Base-by-base conservation (phyloP, 345 rosid genomes). In the Toxicodendron radicans region DNA sequence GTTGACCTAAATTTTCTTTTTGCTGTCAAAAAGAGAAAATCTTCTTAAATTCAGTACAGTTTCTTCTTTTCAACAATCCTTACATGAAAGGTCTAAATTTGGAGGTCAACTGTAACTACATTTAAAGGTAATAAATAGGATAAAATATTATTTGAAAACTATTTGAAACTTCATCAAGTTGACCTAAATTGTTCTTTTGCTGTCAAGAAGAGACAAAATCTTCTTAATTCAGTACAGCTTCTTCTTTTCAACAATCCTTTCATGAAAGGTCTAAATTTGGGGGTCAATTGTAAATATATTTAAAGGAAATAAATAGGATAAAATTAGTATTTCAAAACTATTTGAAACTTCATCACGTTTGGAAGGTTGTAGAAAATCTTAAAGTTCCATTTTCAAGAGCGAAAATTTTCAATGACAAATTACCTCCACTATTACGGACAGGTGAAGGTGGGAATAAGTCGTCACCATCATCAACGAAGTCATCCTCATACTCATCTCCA, bases 351-450 rank as follows among this genome's bases (percentile, higher is more conserved):
- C 4, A 59, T 27, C 30, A 46, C 11, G 17, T 30, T 53, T 46
- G 3, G 3, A 30, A 46, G 45, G 32, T 1, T 46, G 45, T 48
- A 58, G 12, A 72, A 27, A 58, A 64, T 46, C 53, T 20, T 20
- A 5, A 10, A 10, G 8, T 24, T 54, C 38, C 2, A 64, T 14
- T 59, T 52, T 32, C 14, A 7, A 63, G 38, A 61, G 23, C 33
- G 33, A 58, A 30, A 38, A 49, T 38, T 38, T 38, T 38, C 43
- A 58, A 48, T 41, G 64, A 8, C 52, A 73, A 62, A 33, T 60
- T 87, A 93, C 99, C 99, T 86, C 97, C 90, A n/a, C 89, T 89
- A 13, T 85, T 96, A 18, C 84, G 92, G 45, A 76, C 82, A 74
- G 85, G 78, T 63, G 89, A 75, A 41, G 43, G 18, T 3, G 78